Percentiles rank a stretch among this genome's conserved stretches.
These are phyloP conservation scores for Zarea fungicola DNA, from an alignment of 2,329 filamentous ascomycete species.

Conservation along the genomic window DNA sequence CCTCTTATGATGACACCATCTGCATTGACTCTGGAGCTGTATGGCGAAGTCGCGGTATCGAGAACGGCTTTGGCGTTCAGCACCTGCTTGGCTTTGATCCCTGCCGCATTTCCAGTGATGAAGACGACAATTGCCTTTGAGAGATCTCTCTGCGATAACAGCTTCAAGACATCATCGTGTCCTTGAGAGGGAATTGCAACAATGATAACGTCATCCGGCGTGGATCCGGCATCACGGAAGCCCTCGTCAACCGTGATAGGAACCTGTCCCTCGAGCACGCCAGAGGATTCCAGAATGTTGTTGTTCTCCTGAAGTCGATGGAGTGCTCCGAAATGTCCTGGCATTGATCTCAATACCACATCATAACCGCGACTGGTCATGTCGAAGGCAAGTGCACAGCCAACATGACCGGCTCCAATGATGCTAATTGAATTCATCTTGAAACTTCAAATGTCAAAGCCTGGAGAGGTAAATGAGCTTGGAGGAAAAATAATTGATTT, in stretches of 20 bases:
- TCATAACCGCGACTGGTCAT: constrained; percentile 7
- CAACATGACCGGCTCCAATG: constrained; percentile 15
- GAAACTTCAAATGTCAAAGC: no score
- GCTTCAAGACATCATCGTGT: background rate
- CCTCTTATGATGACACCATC: constrained; percentile 13
- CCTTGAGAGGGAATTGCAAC: constrained; percentile 6
- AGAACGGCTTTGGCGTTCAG: constrained; percentile 7
- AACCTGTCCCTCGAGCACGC: background rate
- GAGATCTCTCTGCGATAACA: background rate
- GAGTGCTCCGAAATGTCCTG: constrained; percentile 7
- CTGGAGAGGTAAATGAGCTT: no score
- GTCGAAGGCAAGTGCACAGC: constrained; percentile 15
- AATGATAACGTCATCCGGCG: background rate
- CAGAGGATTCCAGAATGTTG: background rate
- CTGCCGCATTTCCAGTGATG: background rate
- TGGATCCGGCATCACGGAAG: background rate
- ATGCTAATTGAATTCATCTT: no score
- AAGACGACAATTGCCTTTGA: background rate
- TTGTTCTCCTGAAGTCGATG: background rate
- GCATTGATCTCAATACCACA: constrained; percentile 4
- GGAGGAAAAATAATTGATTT: no score
- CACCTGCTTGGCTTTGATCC: background rate
- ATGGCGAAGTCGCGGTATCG: constrained; percentile 13
- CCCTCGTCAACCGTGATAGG: background rate
- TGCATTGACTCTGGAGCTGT: constrained; percentile 14